Evolutionary conservation across 75 land plant genomes (phyloP).

Genomic region (Cupressus sempervirens): DNA sequence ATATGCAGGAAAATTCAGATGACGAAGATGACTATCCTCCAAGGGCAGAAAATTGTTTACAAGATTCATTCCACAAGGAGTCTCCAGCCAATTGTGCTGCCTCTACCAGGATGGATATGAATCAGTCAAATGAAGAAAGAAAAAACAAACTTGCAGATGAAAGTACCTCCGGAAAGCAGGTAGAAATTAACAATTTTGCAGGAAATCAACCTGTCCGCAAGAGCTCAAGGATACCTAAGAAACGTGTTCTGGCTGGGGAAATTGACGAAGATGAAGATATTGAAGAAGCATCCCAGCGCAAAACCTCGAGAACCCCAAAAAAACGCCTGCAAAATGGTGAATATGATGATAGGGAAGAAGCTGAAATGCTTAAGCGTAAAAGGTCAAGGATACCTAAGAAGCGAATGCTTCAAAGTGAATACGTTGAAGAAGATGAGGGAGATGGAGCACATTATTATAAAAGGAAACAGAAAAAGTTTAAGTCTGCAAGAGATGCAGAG

Average conservation of each 20-base stretch:
- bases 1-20: constrained; percentile 38
- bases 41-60: constrained; percentile 15
- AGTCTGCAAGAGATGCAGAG: constrained; percentile 21
- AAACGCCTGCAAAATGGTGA: constrained; percentile 2
- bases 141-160: neutral
- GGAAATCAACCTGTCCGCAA: constrained; percentile 40
- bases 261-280: constrained; percentile 37
- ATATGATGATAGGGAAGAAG: constrained; percentile 28
- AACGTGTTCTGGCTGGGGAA: constrained; percentile 43
- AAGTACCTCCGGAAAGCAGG: constrained; percentile 7
- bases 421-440: constrained; percentile 24
- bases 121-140: constrained; percentile 1
- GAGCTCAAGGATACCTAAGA: constrained; percentile 66
- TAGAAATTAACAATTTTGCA: constrained; percentile 9
- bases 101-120: neutral
- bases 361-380: constrained; percentile 19
- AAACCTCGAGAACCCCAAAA: constrained; percentile 41
- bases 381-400: constrained; percentile 25
- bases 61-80: constrained; percentile 36
- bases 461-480: constrained; percentile 23
- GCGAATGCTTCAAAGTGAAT: constrained; percentile 10
- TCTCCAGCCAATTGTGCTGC: neutral
- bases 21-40: constrained; percentile 34
- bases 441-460: constrained; percentile 16
- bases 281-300: constrained; percentile 44